A percentile compares a stretch with the other conserved stretches of the same genome.
Evolutionary conservation across 192 early-diverging fungal species (phyloP).

Genomic region (Dimargaris cristalligena): DNA sequence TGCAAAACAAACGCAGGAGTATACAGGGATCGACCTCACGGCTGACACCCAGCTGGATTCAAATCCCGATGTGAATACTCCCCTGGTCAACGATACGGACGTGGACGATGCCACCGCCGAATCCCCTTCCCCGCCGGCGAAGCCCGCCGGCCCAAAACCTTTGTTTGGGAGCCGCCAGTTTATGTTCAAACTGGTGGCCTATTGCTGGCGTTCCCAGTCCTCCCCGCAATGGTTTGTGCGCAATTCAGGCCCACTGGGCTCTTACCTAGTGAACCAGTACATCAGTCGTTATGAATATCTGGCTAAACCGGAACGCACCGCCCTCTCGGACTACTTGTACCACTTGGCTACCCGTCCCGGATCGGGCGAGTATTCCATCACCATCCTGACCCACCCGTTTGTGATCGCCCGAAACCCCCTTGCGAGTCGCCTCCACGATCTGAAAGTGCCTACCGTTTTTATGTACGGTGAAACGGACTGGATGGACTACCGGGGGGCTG

Average conservation of each 20-base stretch:
- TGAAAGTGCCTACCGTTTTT: constrained; percentile 60
- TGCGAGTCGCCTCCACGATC: constrained; percentile 33
- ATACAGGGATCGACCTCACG: no score
- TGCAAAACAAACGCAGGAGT: no score
- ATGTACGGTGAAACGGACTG: constrained; percentile 72
- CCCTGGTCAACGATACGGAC: no score
- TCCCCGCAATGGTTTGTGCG: constrained; percentile 71
- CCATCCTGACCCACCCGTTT: constrained; percentile 57
- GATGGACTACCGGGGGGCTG: constrained; percentile 70
- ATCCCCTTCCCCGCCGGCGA: no score
- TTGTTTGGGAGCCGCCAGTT: constrained; percentile 18
- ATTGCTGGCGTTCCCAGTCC: constrained; percentile 60
- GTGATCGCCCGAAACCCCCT: constrained; percentile 69
- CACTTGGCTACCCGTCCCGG: constrained; percentile 60
- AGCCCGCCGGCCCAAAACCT: no score
- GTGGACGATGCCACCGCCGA: no score
- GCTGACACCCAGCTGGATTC: no score
- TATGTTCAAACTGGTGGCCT: constrained; percentile 18
- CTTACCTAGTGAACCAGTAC: constrained; percentile 33
- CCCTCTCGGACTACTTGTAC: constrained; percentile 65
- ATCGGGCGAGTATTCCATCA: constrained; percentile 69
- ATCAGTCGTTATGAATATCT: constrained; percentile 46
- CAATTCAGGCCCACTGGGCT: constrained; percentile 57
- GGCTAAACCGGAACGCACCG: constrained; percentile 40
- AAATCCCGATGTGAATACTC: no score